Evolutionary conservation across 2,329 filamentous ascomycete species (phyloP), one percentile per base, ranked within the genome.

Genomic region (Cladorrhinum sp.): DNA sequence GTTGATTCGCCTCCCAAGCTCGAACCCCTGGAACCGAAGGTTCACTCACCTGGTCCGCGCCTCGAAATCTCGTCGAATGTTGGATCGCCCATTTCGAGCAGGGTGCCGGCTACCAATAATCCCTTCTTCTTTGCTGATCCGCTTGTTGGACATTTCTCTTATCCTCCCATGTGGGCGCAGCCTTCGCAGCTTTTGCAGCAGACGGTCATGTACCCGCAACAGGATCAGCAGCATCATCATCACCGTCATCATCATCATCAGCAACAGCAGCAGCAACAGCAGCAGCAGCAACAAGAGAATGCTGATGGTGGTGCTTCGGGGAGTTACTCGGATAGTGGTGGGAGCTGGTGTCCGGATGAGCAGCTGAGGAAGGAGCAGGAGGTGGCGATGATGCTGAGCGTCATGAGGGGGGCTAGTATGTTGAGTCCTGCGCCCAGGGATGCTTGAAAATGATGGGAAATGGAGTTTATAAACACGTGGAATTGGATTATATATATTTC

Each of bases 311-410:
- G 36, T 29, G 49, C 25, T 29, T 29, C 7, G 32, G 32, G 32
- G 3, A 36, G 32, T 12, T 22, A 38, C 29, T 27, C 23, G 10
- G 18, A 20, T 4, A 45, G 22, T 18, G 3, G 24, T 16, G 24
- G 9, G 18, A 45, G 50, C 1, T 63, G 60, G 60, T 62, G 61
- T 54, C 65, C 65, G n/a, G 62, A 65, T 12, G 64, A 66, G 29
- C 64, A 67, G 59, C 53, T 66, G 6, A 20, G 61, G 24, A 60
- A 63, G 54, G 65, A 67, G 54, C 64, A 65, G 52, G 65, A 67
- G 52, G 65, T 61, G 27, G 65, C 65, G 2, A 27, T 64, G 64
- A 64, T 65, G 62, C 32, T 67, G 16, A 65, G 64, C 16, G 49
- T 56, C 16, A 36, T 67, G 59, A 50, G 62, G 1, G 58, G 59